Evolutionary conservation across 345 rosid genomes (phyloP), one percentile per base, ranked within the genome.

Genomic region (Linum tenue): DNA sequence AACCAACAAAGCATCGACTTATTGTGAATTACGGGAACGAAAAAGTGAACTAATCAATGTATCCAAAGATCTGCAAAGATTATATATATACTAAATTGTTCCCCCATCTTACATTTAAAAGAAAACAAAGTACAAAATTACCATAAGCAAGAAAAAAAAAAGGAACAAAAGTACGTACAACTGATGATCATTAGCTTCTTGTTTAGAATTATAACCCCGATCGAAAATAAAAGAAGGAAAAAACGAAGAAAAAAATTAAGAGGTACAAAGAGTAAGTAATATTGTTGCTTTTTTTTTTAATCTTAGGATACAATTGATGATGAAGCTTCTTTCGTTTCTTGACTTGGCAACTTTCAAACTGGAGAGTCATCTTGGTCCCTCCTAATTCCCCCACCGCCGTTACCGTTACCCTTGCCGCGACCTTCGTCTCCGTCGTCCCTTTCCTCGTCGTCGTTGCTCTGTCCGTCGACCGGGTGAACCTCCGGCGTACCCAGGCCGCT

Each of bases 401-500:
- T 22, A 22, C 31, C 1, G 31, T 22, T 22, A 22, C 31, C 11
- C 53, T 15, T 48, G 53, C 53, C 9, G 12, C 14, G 14, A 48
- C 14, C 53, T 48, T 48, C 3, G 50, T 43, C 53, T 48, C 53
- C 59, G 14, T 48, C 3, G 53, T 48, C 53, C 9, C 53, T 48
- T 1, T 48, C 53, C 14, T 48, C 53, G 14, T 48, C 53, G 53
- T 3, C 12, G 53, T 15, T 3, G 53, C 53, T 15, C 14, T 48
- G 9, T 9, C 53, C 53, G 9, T 48, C 53, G 12, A 48, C 7
- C 11, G 53, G 53, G 14, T 48, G 55, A 7, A 78, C 76, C 37
- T 74, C 85, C 6, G 73, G 63, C 14, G 53, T 53, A 2, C 83
- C 82, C 4, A 44, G 7, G 5, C 69, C 3, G 75, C 67, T 2